Evolutionary conservation across 371 early-diverging fungal genomes (phyloP), one percentile per base, ranked within the genome.

Genomic region (Rhizopus sp.): DNA sequence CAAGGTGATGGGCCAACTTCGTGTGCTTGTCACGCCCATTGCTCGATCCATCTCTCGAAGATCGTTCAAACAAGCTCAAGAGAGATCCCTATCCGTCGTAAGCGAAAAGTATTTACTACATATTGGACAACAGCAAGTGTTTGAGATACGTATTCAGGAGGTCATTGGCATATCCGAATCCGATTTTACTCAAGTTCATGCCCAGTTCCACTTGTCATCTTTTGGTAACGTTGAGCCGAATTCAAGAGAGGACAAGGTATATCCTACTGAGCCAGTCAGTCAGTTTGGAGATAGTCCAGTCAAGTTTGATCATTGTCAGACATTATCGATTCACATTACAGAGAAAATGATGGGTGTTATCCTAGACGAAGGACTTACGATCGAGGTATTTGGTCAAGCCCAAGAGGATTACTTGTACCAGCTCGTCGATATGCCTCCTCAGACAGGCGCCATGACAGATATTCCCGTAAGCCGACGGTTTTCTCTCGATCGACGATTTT

Each of bases 141-240:
- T 94, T 58, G 93, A 92, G 52, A 76, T 92, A 6, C 75, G 82
- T 4, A 68, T 94, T 6, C 64, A 83, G 30, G 76, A 84, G 7
- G 53, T 92, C 1, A 74, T 63, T 8, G 92, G 91, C 1, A 65
- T 93, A 4, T 57, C 58, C 16, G 92, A 91, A 62, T 45, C 53
- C 7, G 77, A 83, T 31, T 86, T 78, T 62, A 87, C 88, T 4
- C 83, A 87, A 53, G 82, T 92, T 7, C 94, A 94, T 59, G 87
- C 85, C 16, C 92, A 91, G 44, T 85, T 91, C 64, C 78, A 87
- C 47, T 58, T 86, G 0, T 82, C 82, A 2, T 80, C 78, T 1
- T 85, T 89, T 70, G 83, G 81, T 8, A 72, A 66, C 15, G 70
- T 73, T 1, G 63, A 63, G 33, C 60, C 65, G 10, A 53, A 70